Percentiles rank a stretch among this genome's conserved stretches.
Evolutionary conservation across 306 rosid genomes (phyloP).

Genomic region (Alnus rubra): DNA sequence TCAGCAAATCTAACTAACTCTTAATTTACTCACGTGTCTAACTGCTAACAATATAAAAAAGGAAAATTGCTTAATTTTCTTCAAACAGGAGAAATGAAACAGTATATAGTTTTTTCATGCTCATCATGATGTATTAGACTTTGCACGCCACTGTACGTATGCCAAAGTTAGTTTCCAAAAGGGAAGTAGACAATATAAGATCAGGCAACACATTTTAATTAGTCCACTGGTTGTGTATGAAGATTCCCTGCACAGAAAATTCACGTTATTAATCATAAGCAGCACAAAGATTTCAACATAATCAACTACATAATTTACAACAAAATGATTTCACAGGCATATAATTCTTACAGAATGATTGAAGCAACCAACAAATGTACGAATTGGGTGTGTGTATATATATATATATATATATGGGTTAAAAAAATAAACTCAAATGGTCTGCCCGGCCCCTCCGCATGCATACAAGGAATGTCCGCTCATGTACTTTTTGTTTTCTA

Average conservation of each 20-base stretch:
- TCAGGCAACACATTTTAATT: neutral
- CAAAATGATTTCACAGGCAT: slow-evolving; percentile 3
- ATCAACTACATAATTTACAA: neutral
- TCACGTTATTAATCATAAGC: neutral
- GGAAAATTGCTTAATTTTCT: too few species aligned
- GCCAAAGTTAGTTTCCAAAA: neutral
- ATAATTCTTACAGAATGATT: neutral
- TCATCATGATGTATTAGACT: slow-evolving; percentile 2
- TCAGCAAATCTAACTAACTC: too few species aligned
- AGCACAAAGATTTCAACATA: neutral
- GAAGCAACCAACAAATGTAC: neutral
- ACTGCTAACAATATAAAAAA: too few species aligned
- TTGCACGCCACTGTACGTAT: neutral
- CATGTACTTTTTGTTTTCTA: too few species aligned
- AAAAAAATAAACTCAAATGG: too few species aligned
- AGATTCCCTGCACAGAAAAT: neutral
- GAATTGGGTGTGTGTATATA: neutral
- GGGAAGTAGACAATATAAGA: neutral
- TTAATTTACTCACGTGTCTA: too few species aligned
- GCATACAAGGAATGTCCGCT: too few species aligned
- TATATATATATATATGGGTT: too few species aligned
- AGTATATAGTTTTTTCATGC: neutral
- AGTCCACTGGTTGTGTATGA: neutral
- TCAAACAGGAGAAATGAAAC: too few species aligned
- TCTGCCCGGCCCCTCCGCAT: too few species aligned